Evolutionary conservation across 345 rosid species (phyloP), one percentile per base, ranked within the genome.

Genomic region (Zanthoxylum bungeanum): DNA sequence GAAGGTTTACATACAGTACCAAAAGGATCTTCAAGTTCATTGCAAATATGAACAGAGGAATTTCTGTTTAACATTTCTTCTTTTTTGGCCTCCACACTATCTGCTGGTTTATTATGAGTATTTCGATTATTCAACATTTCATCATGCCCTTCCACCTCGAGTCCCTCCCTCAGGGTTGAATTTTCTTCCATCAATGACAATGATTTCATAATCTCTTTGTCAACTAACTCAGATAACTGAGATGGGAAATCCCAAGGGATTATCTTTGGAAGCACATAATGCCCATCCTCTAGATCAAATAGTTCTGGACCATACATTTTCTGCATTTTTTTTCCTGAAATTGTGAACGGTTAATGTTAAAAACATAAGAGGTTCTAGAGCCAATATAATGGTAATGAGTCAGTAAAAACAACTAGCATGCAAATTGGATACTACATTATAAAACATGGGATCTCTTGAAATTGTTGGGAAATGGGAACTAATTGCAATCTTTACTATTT

Each of bases 181-280:
- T 66, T 76, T 78, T 88, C 88, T 77, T 85, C 88, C 78, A 77
- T 83, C 78, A 37, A 61, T 30, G 67, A 72, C 63, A 89, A 64
- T 56, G 93, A 72, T 61, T 71, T 75, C 30, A 79, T 49, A 63
- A 86, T 86, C 84, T 93, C 94, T 80, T 84, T 87, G 85, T 85
- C 94, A 62, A 91, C 81, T 60, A 87, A 79, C 82, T 85, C 93
- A 68, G 96, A 87, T 73, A 95, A 74, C 46, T 77, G 84, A 66
- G 94, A 95, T 65, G 93, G 97, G 68, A 88, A 86, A 68, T 51
- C 82, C 88, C 90, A 91, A 22, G 92, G 82, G 47, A 91, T 81
- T 58, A 88, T 70, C 78, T 82, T 78, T 70, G 93, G 98, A 69
- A 92, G 82, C 58, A 86, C 52, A 57, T 39, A 63, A 76, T 95